These are phyloP conservation scores for Moesziomyces sp. DNA, from an alignment of 1,284 basidiomycete genomes.

Conservation along the genomic window DNA sequence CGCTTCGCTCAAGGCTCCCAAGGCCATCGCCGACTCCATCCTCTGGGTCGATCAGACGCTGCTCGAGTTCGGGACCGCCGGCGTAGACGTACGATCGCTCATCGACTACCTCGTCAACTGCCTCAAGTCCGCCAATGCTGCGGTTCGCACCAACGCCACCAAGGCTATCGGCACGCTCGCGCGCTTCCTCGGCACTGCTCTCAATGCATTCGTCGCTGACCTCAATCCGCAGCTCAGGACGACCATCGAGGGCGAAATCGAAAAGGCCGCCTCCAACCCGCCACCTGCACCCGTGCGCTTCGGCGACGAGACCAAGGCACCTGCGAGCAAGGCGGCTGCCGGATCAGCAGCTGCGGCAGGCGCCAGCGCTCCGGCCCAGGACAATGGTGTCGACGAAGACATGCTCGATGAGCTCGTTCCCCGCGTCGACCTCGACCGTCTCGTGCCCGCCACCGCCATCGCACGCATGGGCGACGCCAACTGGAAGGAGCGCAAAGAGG, in stretches of 20 bases:
- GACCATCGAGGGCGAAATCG: conserved; percentile 91
- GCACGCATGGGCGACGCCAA: conserved; percentile 85
- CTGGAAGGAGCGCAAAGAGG: conserved; percentile 98
- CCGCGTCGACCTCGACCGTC: conserved; percentile 87
- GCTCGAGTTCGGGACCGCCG: conserved; percentile 91
- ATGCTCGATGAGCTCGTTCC: conserved; percentile 87
- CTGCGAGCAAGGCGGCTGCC: conserved; percentile 17
- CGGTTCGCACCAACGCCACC: conserved; percentile 93
- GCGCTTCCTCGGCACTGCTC: conserved; percentile 87
- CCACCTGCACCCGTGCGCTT: conserved; percentile 78
- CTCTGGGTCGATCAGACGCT: conserved; percentile 88
- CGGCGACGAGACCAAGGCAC: conserved; percentile 41
- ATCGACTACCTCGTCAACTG: conserved; percentile 90
- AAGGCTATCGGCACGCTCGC: conserved; percentile 91
- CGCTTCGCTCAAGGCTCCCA: conserved; percentile 81
- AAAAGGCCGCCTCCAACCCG: conserved; percentile 84
- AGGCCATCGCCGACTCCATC: conserved; percentile 91
- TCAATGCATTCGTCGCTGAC: conserved; percentile 92
- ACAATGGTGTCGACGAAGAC: conserved; percentile 51
- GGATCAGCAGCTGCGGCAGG: conserved; percentile 7
- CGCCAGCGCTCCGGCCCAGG: conserved; percentile 17
- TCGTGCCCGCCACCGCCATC: conserved; percentile 86
- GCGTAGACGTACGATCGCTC: conserved; percentile 82
- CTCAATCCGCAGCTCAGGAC: conserved; percentile 92
- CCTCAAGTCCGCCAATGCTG: conserved; percentile 92